phyloP scores from a whole-genome alignment of 169 alveolate species.

The Plasmodium chabaudi region DNA sequence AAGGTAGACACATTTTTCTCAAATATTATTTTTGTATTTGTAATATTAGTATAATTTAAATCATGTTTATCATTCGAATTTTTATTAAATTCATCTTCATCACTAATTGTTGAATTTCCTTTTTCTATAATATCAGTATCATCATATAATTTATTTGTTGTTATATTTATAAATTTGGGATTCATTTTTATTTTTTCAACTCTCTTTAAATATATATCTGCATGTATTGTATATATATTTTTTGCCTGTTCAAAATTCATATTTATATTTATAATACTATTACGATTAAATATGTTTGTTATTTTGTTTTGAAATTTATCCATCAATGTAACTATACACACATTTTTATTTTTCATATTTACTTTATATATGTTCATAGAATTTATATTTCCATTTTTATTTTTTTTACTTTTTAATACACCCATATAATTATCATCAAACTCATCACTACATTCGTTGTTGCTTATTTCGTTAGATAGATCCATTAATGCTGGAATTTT shows the following conservation, averaged over 20 bases:
- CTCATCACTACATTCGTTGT: background rate
- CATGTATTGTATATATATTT: conserved; percentile 5
- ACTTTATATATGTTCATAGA: conserved; percentile 11
- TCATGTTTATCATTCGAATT: background rate
- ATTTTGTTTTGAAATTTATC: conserved; percentile 22
- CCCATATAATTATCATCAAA: background rate
- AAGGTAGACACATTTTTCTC: conserved; percentile 14
- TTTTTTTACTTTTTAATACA: background rate
- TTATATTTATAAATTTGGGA: background rate
- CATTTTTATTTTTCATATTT: conserved; percentile 12
- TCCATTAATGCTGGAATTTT: too few relatives aligned
- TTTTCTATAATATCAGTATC: conserved; percentile 13
- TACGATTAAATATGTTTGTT: conserved; percentile 6
- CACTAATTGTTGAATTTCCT: background rate
- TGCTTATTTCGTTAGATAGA: background rate
- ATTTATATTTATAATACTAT: conserved; percentile 23
- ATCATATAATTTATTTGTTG: conserved; percentile 18
- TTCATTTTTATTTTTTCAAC: conserved; percentile 24
- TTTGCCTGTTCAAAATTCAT: conserved; percentile 4
- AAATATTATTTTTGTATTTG: conserved; percentile 1
- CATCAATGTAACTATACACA: conserved; percentile 14
- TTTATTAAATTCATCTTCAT: background rate
- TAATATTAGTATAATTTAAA: background rate
- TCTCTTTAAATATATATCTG: conserved; percentile 17
- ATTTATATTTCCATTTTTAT: background rate